Percentiles rank a stretch among this genome's conserved stretches.
Evolutionary conservation across 768 basidiomycete species (phyloP).

Genomic region (Paxillus rubicundulus): DNA sequence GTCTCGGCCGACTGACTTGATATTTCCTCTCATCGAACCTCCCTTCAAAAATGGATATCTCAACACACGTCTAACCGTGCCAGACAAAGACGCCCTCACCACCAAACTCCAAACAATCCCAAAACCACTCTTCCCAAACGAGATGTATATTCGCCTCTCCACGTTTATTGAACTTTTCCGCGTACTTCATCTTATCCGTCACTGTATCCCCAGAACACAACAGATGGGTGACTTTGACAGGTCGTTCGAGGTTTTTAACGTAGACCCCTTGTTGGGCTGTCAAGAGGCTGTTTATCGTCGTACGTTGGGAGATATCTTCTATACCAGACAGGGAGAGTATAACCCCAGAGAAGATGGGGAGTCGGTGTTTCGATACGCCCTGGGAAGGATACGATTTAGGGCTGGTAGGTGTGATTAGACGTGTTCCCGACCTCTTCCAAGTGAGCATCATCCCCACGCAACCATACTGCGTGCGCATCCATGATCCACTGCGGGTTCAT

Average conservation of each 20-base stretch:
- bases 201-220: constrained; percentile 51
- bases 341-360: constrained; percentile 72
- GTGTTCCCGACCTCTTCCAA: constrained; percentile 48
- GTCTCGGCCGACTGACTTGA: constrained; percentile 56
- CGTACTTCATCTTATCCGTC: constrained; percentile 76
- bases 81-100: constrained; percentile 36
- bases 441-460: constrained; percentile 77
- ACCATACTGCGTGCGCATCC: constrained; percentile 70
- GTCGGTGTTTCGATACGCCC: constrained; percentile 58
- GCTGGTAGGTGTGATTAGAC: not conserved
- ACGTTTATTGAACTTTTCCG: constrained; percentile 65
- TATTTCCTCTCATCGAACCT: constrained; percentile 65
- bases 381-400: constrained; percentile 25
- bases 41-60: constrained; percentile 35
- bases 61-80: not conserved
- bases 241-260: constrained; percentile 72
- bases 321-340: constrained; percentile 76
- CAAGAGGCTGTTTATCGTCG: constrained; percentile 61
- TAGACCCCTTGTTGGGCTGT: constrained; percentile 63
- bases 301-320: constrained; percentile 56
- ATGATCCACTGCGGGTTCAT: constrained; percentile 75
- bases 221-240: constrained; percentile 81
- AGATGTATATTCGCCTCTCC: constrained; percentile 74
- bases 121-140: constrained; percentile 97
- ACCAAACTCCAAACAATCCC: constrained; percentile 82